Conservation (phyloP, 2,329 filamentous ascomycete species). For the Coniochaeta sp. region DNA sequence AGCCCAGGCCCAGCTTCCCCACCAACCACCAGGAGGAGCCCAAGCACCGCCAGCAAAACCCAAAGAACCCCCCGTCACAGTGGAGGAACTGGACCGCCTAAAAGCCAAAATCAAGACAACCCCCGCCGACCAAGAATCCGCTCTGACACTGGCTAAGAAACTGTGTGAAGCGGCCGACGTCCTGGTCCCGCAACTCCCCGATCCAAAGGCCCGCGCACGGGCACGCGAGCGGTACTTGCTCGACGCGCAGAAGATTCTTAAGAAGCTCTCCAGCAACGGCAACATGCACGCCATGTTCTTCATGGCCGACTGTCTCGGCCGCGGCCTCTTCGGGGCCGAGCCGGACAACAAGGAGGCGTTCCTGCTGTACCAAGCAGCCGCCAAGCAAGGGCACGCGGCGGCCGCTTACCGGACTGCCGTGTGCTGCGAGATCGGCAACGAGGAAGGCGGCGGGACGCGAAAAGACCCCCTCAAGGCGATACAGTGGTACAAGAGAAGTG, state of each 20-base stretch:
- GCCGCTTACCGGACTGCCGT: constrained; percentile 93
- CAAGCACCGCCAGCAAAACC: constrained; percentile 22
- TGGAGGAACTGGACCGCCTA: constrained; percentile 69
- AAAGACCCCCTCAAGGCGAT: constrained; percentile 90
- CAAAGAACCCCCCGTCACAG: constrained; percentile 56
- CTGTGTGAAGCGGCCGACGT: constrained; percentile 78
- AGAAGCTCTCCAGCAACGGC: constrained; percentile 70
- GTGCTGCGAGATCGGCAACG: constrained; percentile 92
- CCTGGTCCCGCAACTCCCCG: constrained; percentile 57
- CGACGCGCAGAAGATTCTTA: constrained; percentile 85
- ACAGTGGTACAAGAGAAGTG: constrained; percentile 95
- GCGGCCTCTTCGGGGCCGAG: constrained; percentile 70
- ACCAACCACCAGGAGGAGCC: constrained; percentile 13
- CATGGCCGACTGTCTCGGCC: constrained; percentile 81
- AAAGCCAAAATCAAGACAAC: constrained; percentile 63
- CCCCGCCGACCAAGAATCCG: constrained; percentile 63
- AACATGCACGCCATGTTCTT: constrained; percentile 90
- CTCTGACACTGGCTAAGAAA: constrained; percentile 71
- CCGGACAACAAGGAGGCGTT: constrained; percentile 90
- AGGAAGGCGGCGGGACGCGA: constrained; percentile 88
- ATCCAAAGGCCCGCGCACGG: constrained; percentile 67
- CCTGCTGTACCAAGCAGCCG: constrained; percentile 84
- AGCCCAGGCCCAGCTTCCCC: constrained; percentile 1
- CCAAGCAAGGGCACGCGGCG: constrained; percentile 78
- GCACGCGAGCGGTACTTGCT: constrained; percentile 74